phyloP scores from a whole-genome alignment of 768 basidiomycete genomes.

The Lactifluus volemus region DNA sequence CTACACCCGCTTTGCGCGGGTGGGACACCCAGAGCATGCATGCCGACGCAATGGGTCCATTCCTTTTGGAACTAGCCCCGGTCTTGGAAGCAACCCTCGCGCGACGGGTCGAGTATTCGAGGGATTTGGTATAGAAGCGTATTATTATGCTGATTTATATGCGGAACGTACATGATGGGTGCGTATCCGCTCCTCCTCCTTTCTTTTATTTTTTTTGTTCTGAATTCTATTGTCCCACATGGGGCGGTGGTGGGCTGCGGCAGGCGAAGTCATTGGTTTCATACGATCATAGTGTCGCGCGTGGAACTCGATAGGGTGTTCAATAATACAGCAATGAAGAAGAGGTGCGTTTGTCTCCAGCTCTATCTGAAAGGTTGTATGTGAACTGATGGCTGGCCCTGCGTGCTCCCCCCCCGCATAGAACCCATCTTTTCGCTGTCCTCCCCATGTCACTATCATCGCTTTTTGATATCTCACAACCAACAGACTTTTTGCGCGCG shows the following conservation, averaged over 20 bases:
- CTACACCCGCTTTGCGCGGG: no score
- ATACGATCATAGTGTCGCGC: conserved; percentile 73
- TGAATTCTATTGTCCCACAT: not conserved
- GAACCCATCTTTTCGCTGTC: conserved; percentile 74
- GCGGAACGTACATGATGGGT: conserved; percentile 84
- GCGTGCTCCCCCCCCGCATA: conserved; percentile 26
- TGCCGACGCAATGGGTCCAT: no score
- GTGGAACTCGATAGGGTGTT: conserved; percentile 69
- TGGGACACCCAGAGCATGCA: no score
- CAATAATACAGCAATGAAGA: conserved; percentile 69
- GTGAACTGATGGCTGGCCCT: not conserved
- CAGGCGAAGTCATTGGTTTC: conserved; percentile 82
- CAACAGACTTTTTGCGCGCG: no score
- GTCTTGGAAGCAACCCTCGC: no score
- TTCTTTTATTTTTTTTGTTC: not conserved
- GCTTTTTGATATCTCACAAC: no score
- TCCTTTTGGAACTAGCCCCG: not conserved
- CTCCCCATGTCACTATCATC: conserved; percentile 38
- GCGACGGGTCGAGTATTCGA: conserved; percentile 45
- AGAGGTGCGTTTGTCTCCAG: conserved; percentile 45
- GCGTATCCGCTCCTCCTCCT: conserved; percentile 24
- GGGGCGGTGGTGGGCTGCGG: no score
- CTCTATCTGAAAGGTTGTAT: no score
- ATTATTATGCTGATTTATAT: conserved; percentile 77
- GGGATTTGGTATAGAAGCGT: conserved; percentile 75